These are phyloP conservation scores for Saccharomycopsis microspora DNA, from an alignment of 805 yeast genomes.

Conservation along the genomic window DNA sequence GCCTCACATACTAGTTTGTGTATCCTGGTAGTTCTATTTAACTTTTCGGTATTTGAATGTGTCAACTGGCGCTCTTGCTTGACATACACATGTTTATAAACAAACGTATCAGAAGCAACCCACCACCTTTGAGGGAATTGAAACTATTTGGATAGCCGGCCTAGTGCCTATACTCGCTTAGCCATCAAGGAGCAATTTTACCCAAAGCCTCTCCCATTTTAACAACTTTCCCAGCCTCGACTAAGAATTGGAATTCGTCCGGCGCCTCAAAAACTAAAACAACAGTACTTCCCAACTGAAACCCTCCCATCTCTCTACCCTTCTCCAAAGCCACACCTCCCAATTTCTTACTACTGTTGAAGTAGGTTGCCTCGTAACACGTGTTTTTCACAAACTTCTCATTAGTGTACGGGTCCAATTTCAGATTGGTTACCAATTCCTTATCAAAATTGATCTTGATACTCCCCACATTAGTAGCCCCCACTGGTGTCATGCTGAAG, in stretches of 20 bases:
- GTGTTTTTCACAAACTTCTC: constrained; percentile 53
- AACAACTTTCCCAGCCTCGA: constrained; percentile 64
- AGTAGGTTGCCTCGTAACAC: constrained; percentile 89
- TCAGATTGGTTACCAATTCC: constrained; percentile 75
- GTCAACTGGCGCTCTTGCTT: too few relatives aligned
- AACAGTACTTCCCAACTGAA: constrained; percentile 92
- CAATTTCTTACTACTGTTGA: constrained; percentile 59
- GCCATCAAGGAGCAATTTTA: constrained; percentile 3
- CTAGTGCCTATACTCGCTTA: too few relatives aligned
- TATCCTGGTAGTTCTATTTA: too few relatives aligned
- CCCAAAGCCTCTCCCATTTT: constrained; percentile 82
- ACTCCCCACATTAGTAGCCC: constrained; percentile 97
- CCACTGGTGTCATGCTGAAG: constrained; percentile 98
- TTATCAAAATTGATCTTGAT: constrained; percentile 86
- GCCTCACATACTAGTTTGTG: too few relatives aligned
- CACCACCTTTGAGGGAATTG: too few relatives aligned
- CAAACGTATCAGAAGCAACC: too few relatives aligned
- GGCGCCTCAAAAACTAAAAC: constrained; percentile 97
- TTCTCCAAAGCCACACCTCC: constrained; percentile 83
- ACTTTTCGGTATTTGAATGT: too few relatives aligned
- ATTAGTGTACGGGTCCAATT: constrained; percentile 36
- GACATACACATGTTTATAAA: too few relatives aligned
- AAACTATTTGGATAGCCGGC: too few relatives aligned
- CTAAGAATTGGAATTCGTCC: constrained; percentile 50
- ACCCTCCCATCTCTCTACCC: constrained; percentile 97